Evolutionary conservation across 1,139 yeast species (phyloP).

Genomic region (Scheffersomyces insectosa): DNA sequence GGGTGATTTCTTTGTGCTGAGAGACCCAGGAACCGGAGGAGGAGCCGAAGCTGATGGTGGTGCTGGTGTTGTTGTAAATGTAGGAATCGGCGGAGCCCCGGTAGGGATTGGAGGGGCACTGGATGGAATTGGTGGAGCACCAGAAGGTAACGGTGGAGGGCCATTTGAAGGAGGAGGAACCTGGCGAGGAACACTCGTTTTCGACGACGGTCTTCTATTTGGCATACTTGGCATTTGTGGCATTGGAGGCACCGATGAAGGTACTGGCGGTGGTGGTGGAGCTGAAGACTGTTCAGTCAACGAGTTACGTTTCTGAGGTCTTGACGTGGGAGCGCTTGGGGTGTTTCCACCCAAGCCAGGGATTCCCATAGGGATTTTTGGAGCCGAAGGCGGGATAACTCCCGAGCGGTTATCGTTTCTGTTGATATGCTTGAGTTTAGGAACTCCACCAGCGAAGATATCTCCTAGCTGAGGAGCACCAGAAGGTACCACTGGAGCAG

Average conservation of each 20-base stretch:
- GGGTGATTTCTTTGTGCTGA: slow-evolving; percentile 16
- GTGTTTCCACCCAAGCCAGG: slow-evolving; percentile 10
- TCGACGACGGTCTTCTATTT: neutral
- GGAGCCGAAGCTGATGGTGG: slow-evolving; percentile 27
- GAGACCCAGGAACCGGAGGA: slow-evolving; percentile 8
- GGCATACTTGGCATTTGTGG: slow-evolving; percentile 13
- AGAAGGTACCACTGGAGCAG: slow-evolving; percentile 19
- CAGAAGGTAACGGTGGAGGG: slow-evolving; percentile 3
- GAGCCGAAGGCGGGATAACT: slow-evolving; percentile 41
- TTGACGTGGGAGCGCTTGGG: slow-evolving; percentile 13
- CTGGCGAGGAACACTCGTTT: slow-evolving; percentile 1
- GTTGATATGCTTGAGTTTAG: slow-evolving; percentile 62
- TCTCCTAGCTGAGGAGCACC: slow-evolving; percentile 69
- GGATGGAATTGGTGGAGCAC: slow-evolving; percentile 7
- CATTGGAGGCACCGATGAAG: slow-evolving; percentile 12
- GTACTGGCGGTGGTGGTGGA: slow-evolving; percentile 13
- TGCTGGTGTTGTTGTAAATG: slow-evolving; percentile 10
- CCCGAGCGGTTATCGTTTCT: slow-evolving; percentile 46
- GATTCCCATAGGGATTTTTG: slow-evolving; percentile 25
- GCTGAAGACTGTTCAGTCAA: neutral
- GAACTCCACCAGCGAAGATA: slow-evolving; percentile 84
- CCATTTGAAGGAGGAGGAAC: slow-evolving; percentile 5
- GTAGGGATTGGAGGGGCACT: slow-evolving; percentile 19
- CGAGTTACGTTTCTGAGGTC: slow-evolving; percentile 9
- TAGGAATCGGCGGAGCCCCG: slow-evolving; percentile 26